Base-by-base conservation (phyloP, 2,329 filamentous ascomycete genomes). In the Zalaria sp. region DNA sequence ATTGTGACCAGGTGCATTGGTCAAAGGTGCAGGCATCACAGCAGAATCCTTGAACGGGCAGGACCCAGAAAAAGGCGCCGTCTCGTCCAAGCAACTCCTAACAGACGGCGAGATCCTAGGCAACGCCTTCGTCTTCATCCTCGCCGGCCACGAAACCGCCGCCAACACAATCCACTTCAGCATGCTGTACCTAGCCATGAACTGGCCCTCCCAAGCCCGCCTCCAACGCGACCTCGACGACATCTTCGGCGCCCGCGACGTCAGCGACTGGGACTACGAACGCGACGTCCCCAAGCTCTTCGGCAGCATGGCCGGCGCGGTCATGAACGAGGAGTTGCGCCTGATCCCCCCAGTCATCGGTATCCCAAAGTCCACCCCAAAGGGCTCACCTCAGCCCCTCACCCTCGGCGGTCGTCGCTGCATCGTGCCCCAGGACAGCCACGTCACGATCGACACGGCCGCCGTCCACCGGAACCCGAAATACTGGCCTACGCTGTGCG, bases 121-220 rank as follows among this genome's bases (percentile, higher is more conserved):
- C 39, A 87, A 87, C 53, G 76, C 81, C 25, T 73, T 73, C 45
- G 66, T 72, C 38, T 62, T 75, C 46, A 70, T 73, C 46, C 67
- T 88, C 1, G 83, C 84, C 0, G 84, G 84, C 8, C 83, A 91
- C 59, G 84, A 91, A 59, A 88, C 83, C 1, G 82, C 82, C 2
- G 83, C 83, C 38, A 85, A 83, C 57, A 72, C 75, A 3, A 66
- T 87, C 34, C 80, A 88, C 60, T 87, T 83, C 55, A 69, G 77
- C 2, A 60, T 87, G 3, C 56, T 85, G 31, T 71, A 77, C 50
- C 70, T 89, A 4, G 83, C 83, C 9, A 72, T 76, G 51, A 71
- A 79, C 51, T 75, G 75, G 4, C 59, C 65, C 1, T 72, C 72
- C 1, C 84, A 91, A 54, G 69, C 73, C 25, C 67, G 66, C 5